Conservation (phyloP, 2,329 filamentous ascomycete genomes). For the Tolypocladium amazonense region DNA sequence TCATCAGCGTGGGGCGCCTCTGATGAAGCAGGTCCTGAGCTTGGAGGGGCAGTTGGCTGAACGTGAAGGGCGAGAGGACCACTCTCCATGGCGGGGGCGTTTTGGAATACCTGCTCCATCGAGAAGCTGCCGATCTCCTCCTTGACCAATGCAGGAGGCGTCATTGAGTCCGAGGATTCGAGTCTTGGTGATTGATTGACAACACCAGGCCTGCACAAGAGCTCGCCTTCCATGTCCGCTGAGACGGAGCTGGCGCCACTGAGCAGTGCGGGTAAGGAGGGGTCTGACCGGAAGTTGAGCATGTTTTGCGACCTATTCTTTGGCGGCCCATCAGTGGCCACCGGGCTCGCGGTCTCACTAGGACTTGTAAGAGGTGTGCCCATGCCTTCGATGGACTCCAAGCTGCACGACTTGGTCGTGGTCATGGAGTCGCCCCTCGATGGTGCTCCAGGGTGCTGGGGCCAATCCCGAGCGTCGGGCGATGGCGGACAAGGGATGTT, state of each 20-base stretch:
- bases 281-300: slow-evolving; percentile 49
- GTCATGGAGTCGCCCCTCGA: slow-evolving; percentile 30
- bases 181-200: slow-evolving; percentile 33
- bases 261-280: slow-evolving; percentile 51
- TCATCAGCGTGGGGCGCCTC: slow-evolving; percentile 17
- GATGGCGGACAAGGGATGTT: slow-evolving; percentile 32
- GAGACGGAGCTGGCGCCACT: slow-evolving; percentile 56
- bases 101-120: slow-evolving; percentile 27
- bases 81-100: slow-evolving; percentile 20
- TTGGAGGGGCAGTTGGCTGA: slow-evolving; percentile 5
- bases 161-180: slow-evolving; percentile 43
- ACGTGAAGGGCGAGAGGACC: slow-evolving; percentile 19
- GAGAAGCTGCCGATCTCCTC: slow-evolving; percentile 35
- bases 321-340: slow-evolving; percentile 27
- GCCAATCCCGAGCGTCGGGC: slow-evolving; percentile 30
- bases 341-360: slow-evolving; percentile 40
- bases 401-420: slow-evolving; percentile 40
- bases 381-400: slow-evolving; percentile 36
- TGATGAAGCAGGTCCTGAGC: slow-evolving; percentile 1
- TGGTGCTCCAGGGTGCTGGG: slow-evolving; percentile 16
- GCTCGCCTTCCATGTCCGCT: slow-evolving; percentile 50
- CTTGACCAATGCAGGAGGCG: slow-evolving; percentile 39
- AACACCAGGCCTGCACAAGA: slow-evolving; percentile 38
- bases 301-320: slow-evolving; percentile 36
- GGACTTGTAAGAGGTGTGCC: slow-evolving; percentile 45